phyloP scores from a whole-genome alignment of 768 basidiomycete genomes.

The Tricholoma terreum region DNA sequence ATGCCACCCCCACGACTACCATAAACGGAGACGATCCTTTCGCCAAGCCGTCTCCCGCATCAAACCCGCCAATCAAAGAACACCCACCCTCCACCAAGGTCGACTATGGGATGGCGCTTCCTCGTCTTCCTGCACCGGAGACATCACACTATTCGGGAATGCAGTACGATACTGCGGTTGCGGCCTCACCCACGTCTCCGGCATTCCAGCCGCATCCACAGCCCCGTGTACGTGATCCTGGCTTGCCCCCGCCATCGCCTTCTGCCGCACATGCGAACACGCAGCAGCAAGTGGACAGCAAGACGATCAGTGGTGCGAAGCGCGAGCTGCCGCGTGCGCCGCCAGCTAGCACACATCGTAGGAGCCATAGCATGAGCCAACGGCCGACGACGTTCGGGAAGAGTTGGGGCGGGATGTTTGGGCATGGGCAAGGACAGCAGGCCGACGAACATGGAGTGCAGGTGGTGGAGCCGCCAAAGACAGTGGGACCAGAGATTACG shows the following conservation, averaged over 20 bases:
- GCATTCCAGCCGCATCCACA: slow-evolving; percentile 54
- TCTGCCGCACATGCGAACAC: slow-evolving; percentile 26
- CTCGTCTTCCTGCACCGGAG: slow-evolving; percentile 77
- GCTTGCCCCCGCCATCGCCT: slow-evolving; percentile 44
- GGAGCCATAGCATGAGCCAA: slow-evolving; percentile 83
- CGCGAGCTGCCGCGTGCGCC: slow-evolving; percentile 59
- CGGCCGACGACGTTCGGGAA: slow-evolving; percentile 52
- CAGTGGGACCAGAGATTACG: slow-evolving; percentile 63
- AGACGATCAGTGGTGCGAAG: slow-evolving; percentile 18
- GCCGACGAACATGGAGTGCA: slow-evolving; percentile 43
- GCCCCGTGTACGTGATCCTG: slow-evolving; percentile 66
- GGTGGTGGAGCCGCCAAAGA: slow-evolving; percentile 43
- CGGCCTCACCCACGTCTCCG: slow-evolving; percentile 59
- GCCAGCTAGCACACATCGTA: slow-evolving; percentile 72
- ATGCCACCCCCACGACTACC: slow-evolving; percentile 1
- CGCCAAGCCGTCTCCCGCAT: slow-evolving; percentile 14
- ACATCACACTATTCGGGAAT: slow-evolving; percentile 78
- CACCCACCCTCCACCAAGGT: slow-evolving; percentile 37
- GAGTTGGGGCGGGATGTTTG: slow-evolving; percentile 63
- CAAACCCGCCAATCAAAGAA: slow-evolving; percentile 27
- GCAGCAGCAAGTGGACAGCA: slow-evolving; percentile 9
- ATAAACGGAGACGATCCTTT: neutral
- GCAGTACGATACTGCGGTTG: slow-evolving; percentile 65
- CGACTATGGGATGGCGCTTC: slow-evolving; percentile 82
- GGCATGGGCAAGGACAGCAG: slow-evolving; percentile 32